Evolutionary conservation across 768 basidiomycete genomes (phyloP).

Genomic region (Suillus weaverae): DNA sequence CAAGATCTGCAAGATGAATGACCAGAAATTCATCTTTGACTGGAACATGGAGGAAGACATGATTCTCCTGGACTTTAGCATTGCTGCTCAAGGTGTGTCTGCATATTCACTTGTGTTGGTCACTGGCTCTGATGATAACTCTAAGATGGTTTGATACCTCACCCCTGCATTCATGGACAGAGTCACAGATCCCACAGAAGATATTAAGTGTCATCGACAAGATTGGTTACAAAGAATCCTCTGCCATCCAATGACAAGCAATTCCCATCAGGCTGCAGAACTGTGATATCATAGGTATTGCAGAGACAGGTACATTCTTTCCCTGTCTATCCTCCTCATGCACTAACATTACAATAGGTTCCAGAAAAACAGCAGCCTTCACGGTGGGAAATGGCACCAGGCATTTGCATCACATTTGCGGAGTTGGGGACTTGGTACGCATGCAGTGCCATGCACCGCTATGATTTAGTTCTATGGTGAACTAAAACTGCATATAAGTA

Average conservation of each 20-base stretch:
- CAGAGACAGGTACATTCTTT: too few relatives aligned
- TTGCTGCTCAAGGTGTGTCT: slow-evolving; percentile 76
- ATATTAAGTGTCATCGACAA: slow-evolving; percentile 84
- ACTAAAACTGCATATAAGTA: too few relatives aligned
- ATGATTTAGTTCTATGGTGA: too few relatives aligned
- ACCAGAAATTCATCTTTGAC: slow-evolving; percentile 98
- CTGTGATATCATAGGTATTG: slow-evolving; percentile 96
- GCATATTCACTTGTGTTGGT: slow-evolving; percentile 1
- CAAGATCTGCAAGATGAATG: slow-evolving; percentile 91
- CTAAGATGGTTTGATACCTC: slow-evolving; percentile 87
- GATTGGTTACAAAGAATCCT: slow-evolving; percentile 97
- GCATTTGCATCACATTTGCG: too few relatives aligned
- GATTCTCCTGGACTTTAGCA: slow-evolving; percentile 94
- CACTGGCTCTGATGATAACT: slow-evolving; percentile 10
- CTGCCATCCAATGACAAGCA: slow-evolving; percentile 95
- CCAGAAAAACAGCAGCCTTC: too few relatives aligned
- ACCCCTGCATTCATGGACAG: slow-evolving; percentile 92
- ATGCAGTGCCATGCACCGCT: too few relatives aligned
- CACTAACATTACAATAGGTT: too few relatives aligned
- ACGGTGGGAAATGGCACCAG: too few relatives aligned
- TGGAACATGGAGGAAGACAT: slow-evolving; percentile 97
- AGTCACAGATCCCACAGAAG: slow-evolving; percentile 76
- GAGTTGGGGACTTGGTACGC: too few relatives aligned
- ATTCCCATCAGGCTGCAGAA: slow-evolving; percentile 99
- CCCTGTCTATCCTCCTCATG: too few relatives aligned